phyloP scores from a whole-genome alignment of 2,329 filamentous ascomycete species.

The Sordariomycetes sp. region DNA sequence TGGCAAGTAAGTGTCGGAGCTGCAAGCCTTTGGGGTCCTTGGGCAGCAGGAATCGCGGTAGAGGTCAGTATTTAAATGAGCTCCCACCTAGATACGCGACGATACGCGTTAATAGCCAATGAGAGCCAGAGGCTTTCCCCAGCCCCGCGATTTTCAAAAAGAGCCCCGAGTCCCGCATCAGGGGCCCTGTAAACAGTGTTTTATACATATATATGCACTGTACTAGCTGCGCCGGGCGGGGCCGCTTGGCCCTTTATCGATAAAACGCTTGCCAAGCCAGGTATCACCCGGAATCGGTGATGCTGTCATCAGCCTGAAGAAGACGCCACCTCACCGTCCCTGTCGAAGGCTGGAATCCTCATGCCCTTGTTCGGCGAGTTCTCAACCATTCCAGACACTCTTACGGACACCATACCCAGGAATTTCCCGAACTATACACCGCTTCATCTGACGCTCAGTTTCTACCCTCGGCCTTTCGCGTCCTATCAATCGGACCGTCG shows the following conservation, averaged over 20 bases:
- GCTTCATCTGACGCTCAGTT: background rate
- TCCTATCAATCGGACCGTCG: background rate
- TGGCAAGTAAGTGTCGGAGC: background rate
- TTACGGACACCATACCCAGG: background rate
- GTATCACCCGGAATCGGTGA: background rate
- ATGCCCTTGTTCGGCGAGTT: background rate
- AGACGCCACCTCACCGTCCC: background rate
- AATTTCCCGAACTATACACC: background rate
- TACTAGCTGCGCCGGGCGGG: background rate
- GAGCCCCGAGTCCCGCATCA: background rate
- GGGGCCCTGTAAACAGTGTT: background rate
- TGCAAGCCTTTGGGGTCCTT: background rate
- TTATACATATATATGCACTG: background rate
- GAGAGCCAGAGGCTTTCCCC: constrained; percentile 5
- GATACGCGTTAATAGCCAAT: constrained; percentile 4
- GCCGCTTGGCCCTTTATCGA: background rate
- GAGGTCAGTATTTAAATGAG: background rate
- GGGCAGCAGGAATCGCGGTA: background rate
- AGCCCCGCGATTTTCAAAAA: constrained; percentile 16
- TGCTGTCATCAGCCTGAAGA: background rate
- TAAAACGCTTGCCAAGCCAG: background rate
- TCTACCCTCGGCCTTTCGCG: background rate
- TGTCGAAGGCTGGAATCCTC: background rate
- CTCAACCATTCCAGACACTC: background rate
- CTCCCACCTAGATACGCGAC: background rate